Evolutionary conservation across 2,329 filamentous ascomycete genomes (phyloP), one percentile per base, ranked within the genome.

Genomic region (Hypoxylon sp.): DNA sequence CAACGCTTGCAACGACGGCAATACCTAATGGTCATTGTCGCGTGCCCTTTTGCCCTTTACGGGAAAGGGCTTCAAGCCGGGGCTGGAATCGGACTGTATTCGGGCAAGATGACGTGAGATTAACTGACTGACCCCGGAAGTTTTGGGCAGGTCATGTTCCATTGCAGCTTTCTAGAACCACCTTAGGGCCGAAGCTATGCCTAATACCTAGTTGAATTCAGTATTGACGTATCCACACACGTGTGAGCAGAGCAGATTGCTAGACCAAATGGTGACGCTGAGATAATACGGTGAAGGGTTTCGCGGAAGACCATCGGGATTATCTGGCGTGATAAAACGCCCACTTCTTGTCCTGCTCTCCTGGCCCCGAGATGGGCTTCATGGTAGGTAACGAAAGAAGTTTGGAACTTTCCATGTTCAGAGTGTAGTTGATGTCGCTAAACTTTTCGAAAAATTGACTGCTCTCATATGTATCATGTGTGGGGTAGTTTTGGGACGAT

Each of bases 21-120:
- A 22, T 25, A 44, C 6, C n/a, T 22, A 13, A 46, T 46, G n/a
- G 3, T 6, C n/a, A 27, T 14, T 20, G 55, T 59, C 48, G 61
- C 61, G 30, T 64, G 61, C 37, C 11, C 11, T 1, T 4, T 54
- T 59, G 37, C 48, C 35, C 13, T 48, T n/a, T 25, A 22, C 17
- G 27, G 35, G 6, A 8, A 51, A 13, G 13, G 6, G 14, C 30
- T n/a, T 30, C n/a, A 20, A 49, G 20, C n/a, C 20, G 49, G 11
- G 14, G 20, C 14, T 42, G 10, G 46, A 10, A 10, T 35, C 48
- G 17, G 6, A 25, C 25, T 35, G 22, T n/a, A 50, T 61, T 49
- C 25, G 14, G 37, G 35, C 27, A 31, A 31, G 61, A 55, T 64
- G 55, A 53, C 61, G 61, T 40, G 46, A 64, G 61, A 64, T 25